phyloP scores from a whole-genome alignment of 2,329 filamentous ascomycete genomes.

The Seiridium unicorne region DNA sequence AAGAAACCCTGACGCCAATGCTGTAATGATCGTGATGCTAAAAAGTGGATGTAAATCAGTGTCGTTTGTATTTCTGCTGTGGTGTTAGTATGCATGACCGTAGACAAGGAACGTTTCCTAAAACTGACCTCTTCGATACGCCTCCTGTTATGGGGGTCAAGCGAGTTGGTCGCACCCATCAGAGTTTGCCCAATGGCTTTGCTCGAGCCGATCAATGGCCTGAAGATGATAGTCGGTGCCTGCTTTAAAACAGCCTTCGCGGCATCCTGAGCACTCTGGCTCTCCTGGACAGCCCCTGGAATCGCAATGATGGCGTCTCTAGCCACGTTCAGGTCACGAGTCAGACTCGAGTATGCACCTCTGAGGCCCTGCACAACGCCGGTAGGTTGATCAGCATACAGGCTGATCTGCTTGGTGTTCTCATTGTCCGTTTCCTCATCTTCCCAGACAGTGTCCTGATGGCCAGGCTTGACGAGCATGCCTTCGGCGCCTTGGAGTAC shows the following conservation, averaged over 20 bases:
- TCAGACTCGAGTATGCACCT: constrained; percentile 77
- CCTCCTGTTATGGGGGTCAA: constrained; percentile 80
- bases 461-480: constrained; percentile 55
- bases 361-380: constrained; percentile 83
- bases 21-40: constrained; percentile 1
- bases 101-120: neutral
- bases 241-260: constrained; percentile 75
- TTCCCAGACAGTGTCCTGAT: constrained; percentile 46
- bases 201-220: constrained; percentile 85
- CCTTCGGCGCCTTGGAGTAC: constrained; percentile 86
- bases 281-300: constrained; percentile 87
- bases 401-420: constrained; percentile 75
- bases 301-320: constrained; percentile 93
- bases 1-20: neutral
- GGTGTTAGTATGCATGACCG: constrained; percentile 9
- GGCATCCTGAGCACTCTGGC: constrained; percentile 75
- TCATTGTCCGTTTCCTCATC: constrained; percentile 65
- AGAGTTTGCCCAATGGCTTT: constrained; percentile 87
- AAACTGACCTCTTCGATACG: constrained; percentile 86
- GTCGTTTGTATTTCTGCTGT: constrained; percentile 48
- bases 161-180: constrained; percentile 85
- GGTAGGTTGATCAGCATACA: constrained; percentile 92
- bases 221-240: constrained; percentile 89
- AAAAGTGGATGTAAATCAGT: constrained; percentile 23
- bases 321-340: constrained; percentile 82